Evolutionary conservation across 2,329 filamentous ascomycete species (phyloP), one percentile per base, ranked within the genome.

Genomic region (Xylariales sp.): DNA sequence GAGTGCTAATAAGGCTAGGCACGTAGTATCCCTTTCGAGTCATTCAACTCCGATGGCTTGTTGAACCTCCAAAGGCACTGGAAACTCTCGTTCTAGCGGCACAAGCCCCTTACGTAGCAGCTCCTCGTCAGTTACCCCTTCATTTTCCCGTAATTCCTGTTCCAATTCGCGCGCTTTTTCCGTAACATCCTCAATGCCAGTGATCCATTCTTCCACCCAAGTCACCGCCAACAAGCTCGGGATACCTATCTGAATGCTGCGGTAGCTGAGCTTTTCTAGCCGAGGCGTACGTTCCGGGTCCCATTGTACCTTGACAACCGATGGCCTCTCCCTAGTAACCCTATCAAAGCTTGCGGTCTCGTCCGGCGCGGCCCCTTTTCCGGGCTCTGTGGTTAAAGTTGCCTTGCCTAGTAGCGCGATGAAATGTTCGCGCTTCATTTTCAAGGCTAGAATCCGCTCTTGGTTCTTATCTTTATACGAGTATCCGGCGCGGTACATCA

Each of bases 181-280:
- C 3, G 87, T 90, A 3, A 89, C 86, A 80, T 90, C 88, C 61
- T 86, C 82, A 63, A 90, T 87, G 4, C 78, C 78, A 4, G 83
- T 77, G 71, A 89, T 85, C 81, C 84, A 85, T 49, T 86, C 79
- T 45, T 82, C 78, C 3, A 83, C 79, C 83, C 85, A 89, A 34
- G 72, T 77, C 34, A 77, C 75, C 41, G 83, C 82, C 32, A 54
- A n/a, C 1, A 75, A 75, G 2, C 77, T 81, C 1, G 84, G 82
- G n/a, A 90, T 83, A 0, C 88, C 88, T 69, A 90, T 85, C 80
- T 90, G 88, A 36, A 90, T 87, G 73, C 86, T 89, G 49, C 88
- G 79, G 73, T 86, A 83, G 7, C 72, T 75, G 59, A 89, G 68
- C 68, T 78, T 80, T 10, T 76, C 81, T 10, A 89, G 74, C 43